phyloP scores from a whole-genome alignment of 2,329 filamentous ascomycete genomes.

The Talaromyces sp. region DNA sequence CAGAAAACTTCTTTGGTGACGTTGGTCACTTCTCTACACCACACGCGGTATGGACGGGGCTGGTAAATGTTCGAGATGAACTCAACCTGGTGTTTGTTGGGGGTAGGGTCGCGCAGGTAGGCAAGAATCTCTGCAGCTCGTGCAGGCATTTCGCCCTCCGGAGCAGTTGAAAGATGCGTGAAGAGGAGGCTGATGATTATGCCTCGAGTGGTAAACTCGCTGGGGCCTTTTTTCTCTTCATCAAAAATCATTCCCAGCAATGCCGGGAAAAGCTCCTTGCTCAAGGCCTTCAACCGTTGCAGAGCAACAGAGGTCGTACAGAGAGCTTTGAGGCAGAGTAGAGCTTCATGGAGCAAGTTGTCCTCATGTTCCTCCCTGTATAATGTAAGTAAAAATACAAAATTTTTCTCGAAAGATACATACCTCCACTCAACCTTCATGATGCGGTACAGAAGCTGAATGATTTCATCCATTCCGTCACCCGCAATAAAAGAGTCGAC shows the following conservation, averaged over 20 bases:
- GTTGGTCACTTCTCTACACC: conserved; percentile 87
- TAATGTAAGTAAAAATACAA: neutral
- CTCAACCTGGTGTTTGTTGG: conserved; percentile 70
- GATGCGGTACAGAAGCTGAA: conserved; percentile 81
- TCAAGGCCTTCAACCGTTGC: conserved; percentile 74
- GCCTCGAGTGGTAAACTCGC: conserved; percentile 89
- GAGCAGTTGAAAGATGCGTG: conserved; percentile 73
- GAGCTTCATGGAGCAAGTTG: conserved; percentile 81
- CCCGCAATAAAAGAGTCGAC: conserved; percentile 86
- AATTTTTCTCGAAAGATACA: conserved; percentile 29
- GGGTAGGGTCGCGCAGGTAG: conserved; percentile 76
- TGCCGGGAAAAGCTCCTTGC: conserved; percentile 77
- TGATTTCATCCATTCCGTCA: conserved; percentile 89
- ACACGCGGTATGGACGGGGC: conserved; percentile 83
- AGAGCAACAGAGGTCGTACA: conserved; percentile 87
- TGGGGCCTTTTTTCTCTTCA: conserved; percentile 95
- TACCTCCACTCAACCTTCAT: conserved; percentile 96
- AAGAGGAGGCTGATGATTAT: conserved; percentile 88
- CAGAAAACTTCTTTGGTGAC: conserved; percentile 98
- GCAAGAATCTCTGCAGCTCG: conserved; percentile 71
- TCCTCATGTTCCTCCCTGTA: conserved; percentile 91
- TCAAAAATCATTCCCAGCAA: conserved; percentile 88
- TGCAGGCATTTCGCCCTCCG: conserved; percentile 58
- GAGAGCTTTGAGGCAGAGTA: conserved; percentile 89
- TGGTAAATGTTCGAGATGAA: conserved; percentile 90